Evolutionary conservation across 345 rosid genomes (phyloP), one percentile per base, ranked within the genome.

Genomic region (Iberis pinnata): DNA sequence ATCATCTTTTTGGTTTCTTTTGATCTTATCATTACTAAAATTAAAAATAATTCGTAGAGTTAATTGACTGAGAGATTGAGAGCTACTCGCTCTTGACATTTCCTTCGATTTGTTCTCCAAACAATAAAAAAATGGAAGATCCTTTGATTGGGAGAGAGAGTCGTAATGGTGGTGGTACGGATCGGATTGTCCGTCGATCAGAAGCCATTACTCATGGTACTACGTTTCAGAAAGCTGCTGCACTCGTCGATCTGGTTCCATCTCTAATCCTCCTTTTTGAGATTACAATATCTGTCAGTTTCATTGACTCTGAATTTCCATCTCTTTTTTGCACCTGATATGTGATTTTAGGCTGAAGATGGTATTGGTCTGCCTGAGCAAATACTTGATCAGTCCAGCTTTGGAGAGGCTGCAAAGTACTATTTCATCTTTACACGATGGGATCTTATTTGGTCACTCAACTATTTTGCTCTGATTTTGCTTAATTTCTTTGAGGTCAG

Each of bases 161-260:
- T 53, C 81, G 70, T 43, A 65, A 64, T 18, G 54, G 77, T 18
- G 54, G 77, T 52, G 19, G 47, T 36, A 65, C 63, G 36, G 84
- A 70, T 41, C 75, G 63, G 3, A 41, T 63, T 2, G 53, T 32
- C 38, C 88, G 86, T 59, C 84, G 81, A 32, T 75, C 86, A 43
- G 79, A 81, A 40, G 98, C 98, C 24, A 81, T 92, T 63, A 56
- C 96, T 3, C 65, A 68, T 45, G 98, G 97, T 61, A 78, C 95
- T 43, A 63, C 72, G 46, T 85, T 58, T 56, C 93, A 92, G 73
- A 81, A 77, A 57, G 98, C 97, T n/a, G 98, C 98, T 43, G 97
- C 98, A 4, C 86, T 92, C 42, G 96, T 88, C 65, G 98, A 92
- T 81, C 89, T 92, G 80, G 98, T 90, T 16, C 48, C n/a, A n/a